Evolutionary conservation across 2,329 filamentous ascomycete species (phyloP).

Genomic region (Diplodia corticola): DNA sequence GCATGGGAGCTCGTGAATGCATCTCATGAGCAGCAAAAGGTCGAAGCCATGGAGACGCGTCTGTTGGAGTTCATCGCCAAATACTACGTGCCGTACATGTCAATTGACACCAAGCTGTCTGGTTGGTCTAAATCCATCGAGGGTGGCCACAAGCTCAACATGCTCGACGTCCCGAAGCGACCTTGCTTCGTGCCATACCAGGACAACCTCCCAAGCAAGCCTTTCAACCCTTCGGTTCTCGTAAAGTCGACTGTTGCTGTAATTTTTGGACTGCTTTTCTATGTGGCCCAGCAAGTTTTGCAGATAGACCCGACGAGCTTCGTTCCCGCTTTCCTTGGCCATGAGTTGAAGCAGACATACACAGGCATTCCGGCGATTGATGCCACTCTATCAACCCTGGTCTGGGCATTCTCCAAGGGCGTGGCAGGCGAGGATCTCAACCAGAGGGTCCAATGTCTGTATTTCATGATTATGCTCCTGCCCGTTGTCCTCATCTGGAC

Average conservation of each 20-base stretch:
- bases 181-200: not conserved
- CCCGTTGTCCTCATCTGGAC: constrained; percentile 21
- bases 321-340: not conserved
- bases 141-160: constrained; percentile 18
- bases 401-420: not conserved
- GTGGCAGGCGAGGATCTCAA: constrained; percentile 7
- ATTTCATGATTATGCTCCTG: constrained; percentile 14
- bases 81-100: constrained; percentile 12
- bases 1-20: not conserved
- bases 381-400: not conserved
- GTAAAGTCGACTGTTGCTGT: not conserved
- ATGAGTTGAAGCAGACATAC: not conserved
- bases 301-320: not conserved
- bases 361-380: constrained; percentile 2
- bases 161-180: constrained; percentile 15
- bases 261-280: not conserved
- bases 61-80: constrained; percentile 12
- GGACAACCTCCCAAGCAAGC: constrained; percentile 22
- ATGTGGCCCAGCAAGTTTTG: not conserved
- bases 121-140: not conserved
- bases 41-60: constrained; percentile 14
- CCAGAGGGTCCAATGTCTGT: constrained; percentile 20
- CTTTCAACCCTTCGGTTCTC: not conserved
- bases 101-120: not conserved
- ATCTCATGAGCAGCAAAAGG: not conserved